Evolutionary conservation across 179 eudicot species (phyloP), one percentile per base, ranked within the genome.

Genomic region (Carnegiea gigantea): DNA sequence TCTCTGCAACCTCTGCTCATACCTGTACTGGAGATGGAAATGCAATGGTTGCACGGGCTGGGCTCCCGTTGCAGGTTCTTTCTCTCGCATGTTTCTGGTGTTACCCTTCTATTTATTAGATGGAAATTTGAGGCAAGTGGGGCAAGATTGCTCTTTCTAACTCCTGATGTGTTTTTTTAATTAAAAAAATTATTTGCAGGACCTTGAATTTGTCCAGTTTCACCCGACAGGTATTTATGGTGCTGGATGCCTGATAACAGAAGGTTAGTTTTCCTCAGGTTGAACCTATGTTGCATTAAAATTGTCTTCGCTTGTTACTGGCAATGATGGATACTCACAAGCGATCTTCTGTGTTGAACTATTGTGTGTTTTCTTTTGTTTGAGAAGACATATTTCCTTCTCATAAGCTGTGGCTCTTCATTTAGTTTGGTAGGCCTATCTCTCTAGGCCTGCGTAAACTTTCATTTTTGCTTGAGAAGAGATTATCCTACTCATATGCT

Each of bases 11-110:
- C 67, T 97, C 99, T 75, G 99, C 99, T 70, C 99, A 97, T 88
- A 95, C 99, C 49, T 97, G 99, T 91, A 97, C 99, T n/a, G 99
- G 99, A 78, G 99, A 97, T 91, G 99, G 98, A 36, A 95, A 93
- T 90, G 99, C 95, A 75, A 97, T 95, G 99, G 99, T 92, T 86
- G 92, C 99, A 73, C 99, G 99, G 86, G 99, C 98, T 79, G 99
- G 99, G 57, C 88, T 97, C 67, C 97, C 98, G 24, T 90, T 95
- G 75, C 87, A 97, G 98, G 99, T 97, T 14, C 65, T 59, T 73
- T 36, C 21, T 48, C 74, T 23, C 62, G 15, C 75, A 40, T 80
- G 6, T 51, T 15, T 44, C 21, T 57, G 38, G 48, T 79, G 73
- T 23, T 80, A 21, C 75, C 36, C 76, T 51, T 10, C 71, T 43